Evolutionary conservation across 148 eudicot genomes (phyloP).

Genomic region (Silene latifolia): DNA sequence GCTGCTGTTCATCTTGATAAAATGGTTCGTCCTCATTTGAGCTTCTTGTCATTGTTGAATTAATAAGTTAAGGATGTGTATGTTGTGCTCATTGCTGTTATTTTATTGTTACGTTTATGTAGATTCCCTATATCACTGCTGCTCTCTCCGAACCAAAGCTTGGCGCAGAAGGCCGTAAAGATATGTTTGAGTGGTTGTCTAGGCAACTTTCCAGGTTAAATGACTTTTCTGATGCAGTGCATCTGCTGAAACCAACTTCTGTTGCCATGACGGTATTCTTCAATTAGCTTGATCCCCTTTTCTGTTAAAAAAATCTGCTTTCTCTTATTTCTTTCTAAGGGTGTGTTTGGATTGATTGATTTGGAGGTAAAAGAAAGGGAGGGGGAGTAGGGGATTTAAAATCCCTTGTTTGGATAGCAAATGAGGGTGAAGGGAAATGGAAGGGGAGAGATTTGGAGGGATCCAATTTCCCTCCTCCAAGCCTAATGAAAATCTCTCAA

Average conservation of each 20-base stretch:
- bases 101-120: conserved; percentile 6
- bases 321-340: neutral
- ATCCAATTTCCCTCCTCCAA: no score
- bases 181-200: conserved; percentile 93
- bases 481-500: no score
- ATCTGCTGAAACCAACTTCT: conserved; percentile 73
- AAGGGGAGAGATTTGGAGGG: no score
- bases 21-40: conserved; percentile 49
- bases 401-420: no score
- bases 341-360: no score
- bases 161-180: conserved; percentile 98
- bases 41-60: neutral
- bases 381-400: no score
- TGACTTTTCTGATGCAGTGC: conserved; percentile 75
- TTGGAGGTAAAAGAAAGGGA: no score
- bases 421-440: no score
- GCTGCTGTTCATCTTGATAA: conserved; percentile 96
- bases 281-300: neutral
- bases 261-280: conserved; percentile 74
- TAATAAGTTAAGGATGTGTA: neutral
- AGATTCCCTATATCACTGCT: conserved; percentile 76
- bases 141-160: conserved; percentile 74
- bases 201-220: conserved; percentile 55
- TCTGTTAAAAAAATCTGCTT: neutral
- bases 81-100: neutral